Percentiles rank a stretch among this genome's conserved stretches.
Evolutionary conservation across 2,329 filamentous ascomycete genomes (phyloP).

Genomic region (Trichoderma afroharzianum): DNA sequence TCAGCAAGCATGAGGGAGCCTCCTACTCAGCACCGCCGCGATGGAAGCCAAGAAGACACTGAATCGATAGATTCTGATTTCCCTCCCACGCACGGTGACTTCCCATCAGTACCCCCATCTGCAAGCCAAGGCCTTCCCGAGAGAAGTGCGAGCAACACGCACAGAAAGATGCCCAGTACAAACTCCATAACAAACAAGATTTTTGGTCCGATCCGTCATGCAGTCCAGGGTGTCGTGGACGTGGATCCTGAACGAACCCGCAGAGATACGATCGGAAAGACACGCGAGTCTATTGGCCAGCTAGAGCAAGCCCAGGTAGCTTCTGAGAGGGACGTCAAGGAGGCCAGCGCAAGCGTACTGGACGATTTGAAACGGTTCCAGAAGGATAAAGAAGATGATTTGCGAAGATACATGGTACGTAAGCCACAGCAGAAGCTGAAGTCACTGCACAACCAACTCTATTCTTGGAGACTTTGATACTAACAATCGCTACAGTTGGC

Average conservation of each 20-base stretch:
- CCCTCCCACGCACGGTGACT: conserved; percentile 78
- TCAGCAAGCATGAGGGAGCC: conserved; percentile 59
- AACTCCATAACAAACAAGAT: conserved; percentile 91
- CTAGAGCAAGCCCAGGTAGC: conserved; percentile 88
- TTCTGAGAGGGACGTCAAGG: conserved; percentile 86
- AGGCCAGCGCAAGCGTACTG: conserved; percentile 83
- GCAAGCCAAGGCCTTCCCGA: conserved; percentile 68
- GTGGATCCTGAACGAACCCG: conserved; percentile 91
- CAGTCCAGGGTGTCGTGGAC: conserved; percentile 92
- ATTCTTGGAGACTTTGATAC: neutral
- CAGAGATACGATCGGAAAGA: conserved; percentile 93
- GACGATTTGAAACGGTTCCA: conserved; percentile 92
- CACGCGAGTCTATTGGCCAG: conserved; percentile 78
- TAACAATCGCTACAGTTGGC: conserved; percentile 60
- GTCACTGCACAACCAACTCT: too few relatives aligned
- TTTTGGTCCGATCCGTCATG: conserved; percentile 91
- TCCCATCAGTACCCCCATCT: conserved; percentile 60
- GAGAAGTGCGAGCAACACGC: conserved; percentile 45
- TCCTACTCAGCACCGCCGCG: conserved; percentile 47
- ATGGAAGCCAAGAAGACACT: conserved; percentile 68
- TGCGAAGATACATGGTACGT: conserved; percentile 91
- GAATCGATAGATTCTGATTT: conserved; percentile 96
- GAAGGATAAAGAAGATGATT: conserved; percentile 88
- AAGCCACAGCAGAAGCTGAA: neutral
- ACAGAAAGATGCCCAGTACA: conserved; percentile 80